A percentile compares a stretch with the other conserved stretches of the same genome.
phyloP scores from a whole-genome alignment of 768 basidiomycete species.

The Lactifluus subvellereus region DNA sequence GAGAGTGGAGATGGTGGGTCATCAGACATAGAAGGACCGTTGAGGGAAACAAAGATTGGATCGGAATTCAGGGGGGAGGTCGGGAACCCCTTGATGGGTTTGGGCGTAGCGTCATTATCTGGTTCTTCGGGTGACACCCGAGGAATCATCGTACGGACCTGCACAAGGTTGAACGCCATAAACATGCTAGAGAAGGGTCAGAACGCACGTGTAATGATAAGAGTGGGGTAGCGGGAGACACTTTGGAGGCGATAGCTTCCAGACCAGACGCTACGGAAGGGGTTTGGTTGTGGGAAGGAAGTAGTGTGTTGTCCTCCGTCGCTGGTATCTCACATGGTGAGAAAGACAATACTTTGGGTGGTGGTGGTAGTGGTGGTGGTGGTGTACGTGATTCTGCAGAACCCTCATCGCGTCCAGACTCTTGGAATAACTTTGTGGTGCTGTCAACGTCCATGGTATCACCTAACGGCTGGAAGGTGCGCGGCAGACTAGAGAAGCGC shows the following conservation, averaged over 20 bases:
- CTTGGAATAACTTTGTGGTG: neutral
- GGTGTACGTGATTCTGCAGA: neutral
- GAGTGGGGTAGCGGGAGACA: neutral
- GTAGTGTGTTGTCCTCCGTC: neutral
- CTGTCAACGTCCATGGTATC: neutral
- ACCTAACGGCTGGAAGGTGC: neutral
- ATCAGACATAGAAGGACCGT: neutral
- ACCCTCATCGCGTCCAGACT: neutral
- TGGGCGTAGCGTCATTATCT: constrained; percentile 10
- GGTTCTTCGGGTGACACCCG: neutral
- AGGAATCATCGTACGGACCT: neutral
- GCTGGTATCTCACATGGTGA: neutral
- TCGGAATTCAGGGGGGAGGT: neutral
- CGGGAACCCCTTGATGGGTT: neutral
- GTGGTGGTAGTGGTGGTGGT: neutral
- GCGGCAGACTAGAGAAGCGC: constrained; percentile 24
- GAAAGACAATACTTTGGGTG: neutral
- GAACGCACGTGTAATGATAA: constrained; percentile 1
- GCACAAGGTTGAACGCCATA: neutral
- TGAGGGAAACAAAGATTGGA: neutral
- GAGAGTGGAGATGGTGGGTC: constrained; percentile 18
- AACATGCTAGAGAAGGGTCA: neutral
- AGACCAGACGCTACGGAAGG: neutral
- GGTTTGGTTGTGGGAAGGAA: no score
- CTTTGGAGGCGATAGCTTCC: neutral